Evolutionary conservation across 1,139 yeast species (phyloP).

Genomic region (Hansenula anomala): DNA sequence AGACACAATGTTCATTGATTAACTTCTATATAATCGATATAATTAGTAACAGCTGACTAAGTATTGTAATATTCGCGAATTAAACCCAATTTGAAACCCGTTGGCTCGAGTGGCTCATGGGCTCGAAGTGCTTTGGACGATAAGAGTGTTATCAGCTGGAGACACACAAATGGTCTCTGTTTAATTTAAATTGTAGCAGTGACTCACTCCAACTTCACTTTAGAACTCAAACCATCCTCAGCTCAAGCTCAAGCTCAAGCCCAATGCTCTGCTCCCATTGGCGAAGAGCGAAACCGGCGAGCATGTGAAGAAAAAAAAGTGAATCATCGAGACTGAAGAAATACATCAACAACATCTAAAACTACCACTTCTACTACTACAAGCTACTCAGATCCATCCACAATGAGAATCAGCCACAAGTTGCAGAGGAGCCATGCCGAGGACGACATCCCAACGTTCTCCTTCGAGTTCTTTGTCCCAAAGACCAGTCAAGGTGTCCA

Average conservation of each 20-base stretch:
- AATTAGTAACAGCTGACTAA: too few species aligned
- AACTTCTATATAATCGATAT: background rate
- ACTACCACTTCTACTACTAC: background rate
- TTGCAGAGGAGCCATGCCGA: conserved; percentile 25
- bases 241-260: too few species aligned
- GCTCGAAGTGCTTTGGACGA: too few species aligned
- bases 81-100: too few species aligned
- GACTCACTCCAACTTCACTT: too few species aligned
- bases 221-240: too few species aligned
- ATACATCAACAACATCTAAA: background rate
- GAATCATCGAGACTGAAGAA: background rate
- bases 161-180: too few species aligned
- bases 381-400: background rate
- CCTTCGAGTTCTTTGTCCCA: conserved; percentile 97
- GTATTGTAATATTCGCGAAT: background rate
- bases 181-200: too few species aligned
- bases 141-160: too few species aligned
- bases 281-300: background rate
- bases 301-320: conserved; percentile 1
- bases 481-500: conserved; percentile 96
- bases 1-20: conserved; percentile 13
- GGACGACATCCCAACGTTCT: conserved; percentile 56
- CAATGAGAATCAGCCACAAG: conserved; percentile 35
- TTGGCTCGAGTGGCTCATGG: too few species aligned
- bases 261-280: too few species aligned